A percentile compares a stretch with the other conserved stretches of the same genome.
Evolutionary conservation across 176 grass and related monocot genomes (phyloP).

Genomic region (Tuctoria greenei): DNA sequence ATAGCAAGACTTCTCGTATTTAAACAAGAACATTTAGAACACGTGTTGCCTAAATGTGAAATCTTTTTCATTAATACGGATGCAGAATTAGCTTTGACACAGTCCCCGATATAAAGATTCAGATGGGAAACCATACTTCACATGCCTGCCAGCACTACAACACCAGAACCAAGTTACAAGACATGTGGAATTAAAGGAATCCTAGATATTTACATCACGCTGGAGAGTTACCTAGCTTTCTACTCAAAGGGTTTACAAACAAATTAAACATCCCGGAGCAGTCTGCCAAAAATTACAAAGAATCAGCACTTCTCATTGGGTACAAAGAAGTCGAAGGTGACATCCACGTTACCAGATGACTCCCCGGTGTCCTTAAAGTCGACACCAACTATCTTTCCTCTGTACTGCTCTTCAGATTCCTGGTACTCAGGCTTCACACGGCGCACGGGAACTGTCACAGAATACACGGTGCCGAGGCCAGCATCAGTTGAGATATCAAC

Average conservation of each 20-base stretch:
- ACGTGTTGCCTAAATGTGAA: too few species aligned
- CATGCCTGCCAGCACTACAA: slow-evolving; percentile 3
- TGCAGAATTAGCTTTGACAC: not conserved
- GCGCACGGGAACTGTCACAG: slow-evolving; percentile 76
- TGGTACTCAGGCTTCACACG: slow-evolving; percentile 86
- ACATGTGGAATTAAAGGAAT: not conserved
- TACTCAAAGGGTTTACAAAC: not conserved
- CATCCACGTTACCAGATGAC: slow-evolving; percentile 65
- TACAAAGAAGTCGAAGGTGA: slow-evolving; percentile 83
- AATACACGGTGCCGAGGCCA: slow-evolving; percentile 81
- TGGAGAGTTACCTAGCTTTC: slow-evolving; percentile 19
- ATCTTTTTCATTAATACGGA: not conserved
- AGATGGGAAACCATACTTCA: not conserved
- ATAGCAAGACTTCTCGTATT: not conserved
- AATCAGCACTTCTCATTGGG: slow-evolving; percentile 61
- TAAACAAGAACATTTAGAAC: too few species aligned
- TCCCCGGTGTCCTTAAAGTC: slow-evolving; percentile 93
- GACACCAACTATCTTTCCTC: slow-evolving; percentile 70
- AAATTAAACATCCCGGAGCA: not conserved
- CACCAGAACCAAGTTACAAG: slow-evolving; percentile 31
- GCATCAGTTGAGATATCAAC: slow-evolving; percentile 81
- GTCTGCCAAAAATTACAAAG: not conserved
- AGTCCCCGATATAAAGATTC: not conserved
- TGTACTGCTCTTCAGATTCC: slow-evolving; percentile 90
- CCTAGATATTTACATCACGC: slow-evolving; percentile 52